Base-by-base conservation (phyloP, 805 yeast species). In the Schizosaccharomyces cryophilus region DNA sequence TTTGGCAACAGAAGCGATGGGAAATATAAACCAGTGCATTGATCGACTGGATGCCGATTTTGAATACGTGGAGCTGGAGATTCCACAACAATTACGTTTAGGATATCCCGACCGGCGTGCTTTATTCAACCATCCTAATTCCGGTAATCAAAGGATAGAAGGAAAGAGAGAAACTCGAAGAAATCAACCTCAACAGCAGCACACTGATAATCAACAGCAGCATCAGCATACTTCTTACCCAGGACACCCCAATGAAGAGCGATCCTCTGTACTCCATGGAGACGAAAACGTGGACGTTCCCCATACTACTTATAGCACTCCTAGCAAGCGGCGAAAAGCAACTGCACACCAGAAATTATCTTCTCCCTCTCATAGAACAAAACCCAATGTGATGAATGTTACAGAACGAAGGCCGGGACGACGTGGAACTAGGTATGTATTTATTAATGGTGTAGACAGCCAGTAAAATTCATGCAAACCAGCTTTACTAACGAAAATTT, bases 161-260 rank as follows among this genome's bases (percentile, higher is more conserved):
- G 79, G 85, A 59, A 77, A 96, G 65, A 77, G 97, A 63, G 96
- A 89, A 68, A 96, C 96, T 7, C 76, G 89, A 66, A 95, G 95
- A 1, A 96, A 96, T 2, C 82, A 80, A 65, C 83, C 82, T 69
- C 87, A 88, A 74, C 77, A 45, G 69, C 71, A 4, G 67, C 67
- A 13, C 69, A 69, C 24, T 66, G 70, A 38, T 64, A 65, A 2
- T 62, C 66, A 13, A 60, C 30, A 30, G 29, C n/a, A 35, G 13
- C 9, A 5, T 35, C 40, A 35, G 3, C 40, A 35, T 35, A 35
- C 40, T 9, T 35, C 40, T 45, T 45, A n/a, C 4, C 51, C 21
- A 24, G 26, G 26, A 45, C 26, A 45, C 13, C 26, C 21, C 17
- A 19, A 9, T 13, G 26, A 45, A 24, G 51, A 45, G 17, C 51